phyloP scores from a whole-genome alignment of 2,329 filamentous ascomycete species.

The Alternaria ventricosa region DNA sequence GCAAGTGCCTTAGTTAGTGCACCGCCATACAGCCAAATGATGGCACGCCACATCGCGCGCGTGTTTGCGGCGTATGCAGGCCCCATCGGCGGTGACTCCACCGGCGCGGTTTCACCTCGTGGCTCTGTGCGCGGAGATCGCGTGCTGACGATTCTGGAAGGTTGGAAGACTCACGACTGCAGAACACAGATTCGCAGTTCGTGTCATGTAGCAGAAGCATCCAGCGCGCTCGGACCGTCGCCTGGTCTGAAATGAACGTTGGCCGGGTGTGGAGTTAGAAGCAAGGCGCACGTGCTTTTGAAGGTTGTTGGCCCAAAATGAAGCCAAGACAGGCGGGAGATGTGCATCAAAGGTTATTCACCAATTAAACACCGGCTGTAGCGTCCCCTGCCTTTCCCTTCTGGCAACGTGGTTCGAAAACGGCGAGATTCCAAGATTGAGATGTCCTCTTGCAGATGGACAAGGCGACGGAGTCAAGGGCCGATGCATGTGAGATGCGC shows the following conservation, averaged over 20 bases:
- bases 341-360: constrained; percentile 1
- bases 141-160: neutral
- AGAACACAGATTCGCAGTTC: neutral
- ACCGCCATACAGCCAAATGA: neutral
- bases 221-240: constrained; percentile 1
- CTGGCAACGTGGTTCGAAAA: neutral
- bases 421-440: neutral
- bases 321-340: constrained; percentile 6
- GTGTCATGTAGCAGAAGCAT: constrained; percentile 1
- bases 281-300: neutral
- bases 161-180: neutral
- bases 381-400: constrained; percentile 3
- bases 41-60: neutral
- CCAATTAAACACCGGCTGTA: constrained; percentile 3
- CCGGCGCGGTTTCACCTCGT: neutral
- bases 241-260: constrained; percentile 2
- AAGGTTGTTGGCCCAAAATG: constrained; percentile 2
- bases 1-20: neutral
- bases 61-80: neutral
- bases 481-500: constrained; percentile 3
- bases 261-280: constrained; percentile 3
- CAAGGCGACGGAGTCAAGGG: neutral
- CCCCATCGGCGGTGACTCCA: neutral
- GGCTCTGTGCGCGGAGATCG: neutral
- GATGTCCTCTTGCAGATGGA: neutral